Evolutionary conservation across 257 asterid genomes (phyloP).

Genomic region (Solanum pennellii): DNA sequence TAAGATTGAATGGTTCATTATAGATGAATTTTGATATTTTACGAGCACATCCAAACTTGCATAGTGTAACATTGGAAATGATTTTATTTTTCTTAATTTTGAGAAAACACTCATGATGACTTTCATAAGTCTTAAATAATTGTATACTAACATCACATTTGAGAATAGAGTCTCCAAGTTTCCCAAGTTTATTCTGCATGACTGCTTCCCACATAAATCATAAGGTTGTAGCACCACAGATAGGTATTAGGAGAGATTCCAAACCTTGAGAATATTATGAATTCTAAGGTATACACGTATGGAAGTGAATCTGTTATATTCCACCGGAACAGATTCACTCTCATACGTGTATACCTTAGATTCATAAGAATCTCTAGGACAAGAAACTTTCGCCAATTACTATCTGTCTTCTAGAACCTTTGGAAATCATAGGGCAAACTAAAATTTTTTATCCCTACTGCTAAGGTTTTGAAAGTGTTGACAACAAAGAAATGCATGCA

Average conservation of each 20-base stretch:
- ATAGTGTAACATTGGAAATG: conserved; percentile 39
- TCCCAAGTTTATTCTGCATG: conserved; percentile 25
- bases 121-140: conserved; percentile 45
- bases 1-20: not conserved
- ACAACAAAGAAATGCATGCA: too few relatives aligned
- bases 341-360: not conserved
- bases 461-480: too few relatives aligned
- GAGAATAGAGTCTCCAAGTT: conserved; percentile 80
- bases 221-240: not conserved
- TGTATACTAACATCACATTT: conserved; percentile 60
- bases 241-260: not conserved
- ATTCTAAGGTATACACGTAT: not conserved
- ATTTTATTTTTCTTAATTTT: conserved; percentile 31
- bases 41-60: conserved; percentile 60
- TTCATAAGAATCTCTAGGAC: not conserved
- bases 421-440: too few relatives aligned
- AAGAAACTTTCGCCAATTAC: not conserved
- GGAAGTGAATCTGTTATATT: too few relatives aligned
- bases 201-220: not conserved
- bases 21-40: conserved; percentile 11
- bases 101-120: conserved; percentile 62
- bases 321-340: too few relatives aligned
- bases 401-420: too few relatives aligned
- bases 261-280: not conserved
- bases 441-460: not conserved